phyloP scores from a whole-genome alignment of 441 rosid species.

The Jatropha podagrica region DNA sequence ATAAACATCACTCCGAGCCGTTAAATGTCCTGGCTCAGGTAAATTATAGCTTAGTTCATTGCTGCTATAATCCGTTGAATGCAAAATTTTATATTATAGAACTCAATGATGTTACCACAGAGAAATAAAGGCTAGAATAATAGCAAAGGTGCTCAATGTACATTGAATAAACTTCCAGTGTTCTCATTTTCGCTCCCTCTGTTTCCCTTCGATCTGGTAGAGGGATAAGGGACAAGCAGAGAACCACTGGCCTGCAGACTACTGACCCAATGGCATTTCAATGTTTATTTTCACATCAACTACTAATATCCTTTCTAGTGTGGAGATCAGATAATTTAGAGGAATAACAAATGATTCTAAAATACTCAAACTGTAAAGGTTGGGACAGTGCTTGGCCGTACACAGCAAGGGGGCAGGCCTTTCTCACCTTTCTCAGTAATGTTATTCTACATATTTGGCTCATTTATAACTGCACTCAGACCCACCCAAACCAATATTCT shows the following conservation, averaged over 20 bases:
- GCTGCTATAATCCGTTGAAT: not conserved
- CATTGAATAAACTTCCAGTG: not conserved
- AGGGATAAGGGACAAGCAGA: not conserved
- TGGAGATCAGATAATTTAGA: too few species aligned
- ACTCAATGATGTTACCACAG: not conserved
- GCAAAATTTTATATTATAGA: not conserved
- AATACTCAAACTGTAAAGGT: not conserved
- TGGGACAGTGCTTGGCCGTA: not conserved
- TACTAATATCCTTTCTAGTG: not conserved
- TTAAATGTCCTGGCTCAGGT: slow-evolving; percentile 72
- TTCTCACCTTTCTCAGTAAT: too few species aligned
- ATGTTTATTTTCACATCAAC: not conserved
- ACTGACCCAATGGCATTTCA: not conserved
- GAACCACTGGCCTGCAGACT: not conserved
- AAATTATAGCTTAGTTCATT: slow-evolving; percentile 20
- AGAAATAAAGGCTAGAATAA: not conserved
- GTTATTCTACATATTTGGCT: too few species aligned
- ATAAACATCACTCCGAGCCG: slow-evolving; percentile 94
- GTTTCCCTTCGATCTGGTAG: not conserved
- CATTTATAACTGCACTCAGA: too few species aligned
- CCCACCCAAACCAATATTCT: too few species aligned
- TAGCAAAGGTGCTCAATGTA: not conserved
- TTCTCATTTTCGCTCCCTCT: not conserved
- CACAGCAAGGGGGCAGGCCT: too few species aligned
- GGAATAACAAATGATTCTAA: too few species aligned